Evolutionary conservation across 73 alveolate genomes (phyloP).

Genomic region (Paramecium bursaria): DNA sequence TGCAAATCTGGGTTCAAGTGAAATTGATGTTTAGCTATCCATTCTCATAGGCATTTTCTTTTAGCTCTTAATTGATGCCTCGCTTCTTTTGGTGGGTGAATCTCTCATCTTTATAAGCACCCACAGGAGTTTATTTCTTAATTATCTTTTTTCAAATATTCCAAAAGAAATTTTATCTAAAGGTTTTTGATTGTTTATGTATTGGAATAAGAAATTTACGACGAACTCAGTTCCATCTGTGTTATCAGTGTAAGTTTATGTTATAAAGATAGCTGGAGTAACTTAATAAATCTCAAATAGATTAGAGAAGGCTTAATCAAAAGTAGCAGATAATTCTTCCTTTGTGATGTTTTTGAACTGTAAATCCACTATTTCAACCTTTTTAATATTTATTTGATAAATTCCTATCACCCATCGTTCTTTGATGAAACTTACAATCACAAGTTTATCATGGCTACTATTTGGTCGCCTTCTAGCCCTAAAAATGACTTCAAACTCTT

Average conservation of each 20-base stretch:
- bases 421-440: background rate
- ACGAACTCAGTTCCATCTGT: slow-evolving; percentile 55
- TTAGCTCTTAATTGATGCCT: background rate
- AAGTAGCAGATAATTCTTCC: background rate
- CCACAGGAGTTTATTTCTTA: slow-evolving; percentile 19
- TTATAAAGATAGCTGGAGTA: slow-evolving; percentile 22
- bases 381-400: slow-evolving; percentile 14
- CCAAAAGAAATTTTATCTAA: slow-evolving; percentile 52
- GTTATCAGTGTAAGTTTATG: slow-evolving; percentile 46
- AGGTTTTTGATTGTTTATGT: background rate
- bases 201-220: slow-evolving; percentile 17
- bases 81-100: background rate
- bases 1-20: too few species aligned
- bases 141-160: slow-evolving; percentile 3
- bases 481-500: slow-evolving; percentile 32
- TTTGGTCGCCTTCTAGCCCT: slow-evolving; percentile 46
- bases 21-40: background rate
- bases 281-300: background rate
- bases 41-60: background rate
- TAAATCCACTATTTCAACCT: slow-evolving; percentile 11
- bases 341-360: slow-evolving; percentile 38
- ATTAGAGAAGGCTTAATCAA: slow-evolving; percentile 3
- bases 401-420: slow-evolving; percentile 44
- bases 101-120: slow-evolving; percentile 6
- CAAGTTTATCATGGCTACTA: slow-evolving; percentile 2